Conservation (phyloP, 139 green algal genomes). For the Chlamydomonas eustigma region DNA sequence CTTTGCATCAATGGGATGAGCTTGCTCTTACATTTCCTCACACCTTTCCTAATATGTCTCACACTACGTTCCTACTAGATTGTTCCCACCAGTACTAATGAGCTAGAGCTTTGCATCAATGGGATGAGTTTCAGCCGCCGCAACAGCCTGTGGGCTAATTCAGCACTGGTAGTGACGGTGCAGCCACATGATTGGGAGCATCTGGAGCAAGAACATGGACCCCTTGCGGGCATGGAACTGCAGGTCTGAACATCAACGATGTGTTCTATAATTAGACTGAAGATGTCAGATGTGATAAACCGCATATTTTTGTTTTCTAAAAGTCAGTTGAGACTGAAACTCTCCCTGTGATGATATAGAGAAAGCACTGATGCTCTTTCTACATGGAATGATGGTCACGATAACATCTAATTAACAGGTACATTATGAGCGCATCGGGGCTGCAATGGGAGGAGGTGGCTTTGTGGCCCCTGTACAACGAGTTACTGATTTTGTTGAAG, state of each 20-base stretch:
- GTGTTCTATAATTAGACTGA: no score
- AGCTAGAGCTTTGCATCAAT: slow-evolving; percentile 80
- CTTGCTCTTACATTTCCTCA: no score
- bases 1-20: no score
- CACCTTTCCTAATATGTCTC: no score
- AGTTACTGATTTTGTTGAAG: slow-evolving; percentile 66
- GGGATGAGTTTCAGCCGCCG: slow-evolving; percentile 79
- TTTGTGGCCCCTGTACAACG: slow-evolving; percentile 71
- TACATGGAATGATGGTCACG: background rate
- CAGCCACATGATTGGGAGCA: slow-evolving; percentile 57
- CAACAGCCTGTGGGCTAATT: slow-evolving; percentile 74
- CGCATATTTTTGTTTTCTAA: background rate
- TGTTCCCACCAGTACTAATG: slow-evolving; percentile 63
- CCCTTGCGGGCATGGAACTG: slow-evolving; percentile 64
- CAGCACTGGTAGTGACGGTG: slow-evolving; percentile 67
- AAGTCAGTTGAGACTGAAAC: no score
- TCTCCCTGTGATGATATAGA: no score
- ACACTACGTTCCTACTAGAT: slow-evolving; percentile 65
- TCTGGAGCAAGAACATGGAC: slow-evolving; percentile 38
- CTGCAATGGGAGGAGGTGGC: slow-evolving; percentile 56
- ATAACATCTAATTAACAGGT: background rate
- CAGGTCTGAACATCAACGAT: slow-evolving; percentile 56
- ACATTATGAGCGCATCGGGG: slow-evolving; percentile 39
- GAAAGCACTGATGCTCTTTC: no score
- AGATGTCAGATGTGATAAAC: background rate